Conservation (phyloP, 768 basidiomycete species). For the Kwoniella sp. region DNA sequence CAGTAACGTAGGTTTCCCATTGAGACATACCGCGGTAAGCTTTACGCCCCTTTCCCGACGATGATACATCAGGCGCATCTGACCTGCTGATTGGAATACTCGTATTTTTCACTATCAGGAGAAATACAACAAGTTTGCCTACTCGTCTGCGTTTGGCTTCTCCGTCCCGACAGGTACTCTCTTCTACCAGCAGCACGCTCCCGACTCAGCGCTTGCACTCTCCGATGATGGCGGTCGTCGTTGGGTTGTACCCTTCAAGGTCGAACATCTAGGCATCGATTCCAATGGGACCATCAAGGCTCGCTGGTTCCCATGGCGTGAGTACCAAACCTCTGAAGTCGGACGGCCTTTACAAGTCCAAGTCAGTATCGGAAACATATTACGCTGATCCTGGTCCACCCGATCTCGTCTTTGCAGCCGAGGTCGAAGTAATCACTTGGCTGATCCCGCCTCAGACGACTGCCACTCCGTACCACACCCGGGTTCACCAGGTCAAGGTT, state of each 20-base stretch:
- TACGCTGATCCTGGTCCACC: background rate
- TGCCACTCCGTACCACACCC: constrained; percentile 67
- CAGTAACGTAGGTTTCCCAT: constrained; percentile 21
- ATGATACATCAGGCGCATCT: constrained; percentile 69
- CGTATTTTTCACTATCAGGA: constrained; percentile 59
- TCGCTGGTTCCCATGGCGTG: constrained; percentile 71
- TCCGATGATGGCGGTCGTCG: constrained; percentile 59
- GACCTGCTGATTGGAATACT: too few species aligned
- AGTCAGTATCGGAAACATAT: too few species aligned
- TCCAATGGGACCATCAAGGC: constrained; percentile 58
- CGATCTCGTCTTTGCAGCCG: constrained; percentile 46
- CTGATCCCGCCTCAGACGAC: constrained; percentile 66
- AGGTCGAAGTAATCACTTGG: constrained; percentile 74
- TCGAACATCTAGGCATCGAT: constrained; percentile 25
- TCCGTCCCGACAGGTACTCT: constrained; percentile 69
- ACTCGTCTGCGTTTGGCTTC: constrained; percentile 75
- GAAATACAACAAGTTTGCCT: constrained; percentile 77
- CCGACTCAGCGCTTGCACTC: constrained; percentile 70
- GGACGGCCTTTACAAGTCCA: too few species aligned
- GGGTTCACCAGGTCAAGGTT: constrained; percentile 67
- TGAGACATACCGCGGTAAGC: constrained; percentile 22
- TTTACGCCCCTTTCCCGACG: too few species aligned
- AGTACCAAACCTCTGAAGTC: too few species aligned
- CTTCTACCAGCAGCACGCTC: constrained; percentile 70
- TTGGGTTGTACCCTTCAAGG: constrained; percentile 16